phyloP scores from a whole-genome alignment of 495 filamentous ascomycete genomes.

The Xylaria curta region DNA sequence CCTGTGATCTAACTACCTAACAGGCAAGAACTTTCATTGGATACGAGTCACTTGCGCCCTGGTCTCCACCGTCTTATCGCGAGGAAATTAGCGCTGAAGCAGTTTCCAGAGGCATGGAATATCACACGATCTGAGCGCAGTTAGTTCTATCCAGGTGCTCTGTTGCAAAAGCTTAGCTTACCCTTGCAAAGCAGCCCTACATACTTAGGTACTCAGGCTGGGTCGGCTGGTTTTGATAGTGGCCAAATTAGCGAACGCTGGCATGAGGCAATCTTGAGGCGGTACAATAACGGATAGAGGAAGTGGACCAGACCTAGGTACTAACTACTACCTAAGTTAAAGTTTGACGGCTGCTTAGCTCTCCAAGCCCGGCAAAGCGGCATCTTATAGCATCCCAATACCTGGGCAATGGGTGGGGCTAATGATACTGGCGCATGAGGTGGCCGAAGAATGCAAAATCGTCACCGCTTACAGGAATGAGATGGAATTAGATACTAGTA shows the following conservation, averaged over 20 bases:
- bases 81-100: neutral
- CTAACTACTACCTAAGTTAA: too few species aligned
- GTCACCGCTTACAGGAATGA: neutral
- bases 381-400: slow-evolving; percentile 14
- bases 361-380: slow-evolving; percentile 21
- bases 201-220: neutral
- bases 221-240: neutral
- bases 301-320: neutral
- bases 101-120: neutral
- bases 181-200: neutral
- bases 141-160: neutral
- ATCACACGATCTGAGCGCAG: neutral
- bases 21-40: neutral
- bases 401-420: slow-evolving; percentile 7
- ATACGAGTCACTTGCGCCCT: neutral
- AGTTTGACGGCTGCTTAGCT: neutral
- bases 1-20: neutral
- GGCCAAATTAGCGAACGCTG: neutral
- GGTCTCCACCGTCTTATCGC: neutral
- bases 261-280: slow-evolving; percentile 1
- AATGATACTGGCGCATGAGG: neutral
- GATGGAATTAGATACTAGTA: neutral
- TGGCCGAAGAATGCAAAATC: slow-evolving; percentile 6
- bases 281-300: too few species aligned
- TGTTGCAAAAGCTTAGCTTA: neutral